Evolutionary conservation across 331 rosid species (phyloP).

Genomic region (Erythrophleum ivorense): DNA sequence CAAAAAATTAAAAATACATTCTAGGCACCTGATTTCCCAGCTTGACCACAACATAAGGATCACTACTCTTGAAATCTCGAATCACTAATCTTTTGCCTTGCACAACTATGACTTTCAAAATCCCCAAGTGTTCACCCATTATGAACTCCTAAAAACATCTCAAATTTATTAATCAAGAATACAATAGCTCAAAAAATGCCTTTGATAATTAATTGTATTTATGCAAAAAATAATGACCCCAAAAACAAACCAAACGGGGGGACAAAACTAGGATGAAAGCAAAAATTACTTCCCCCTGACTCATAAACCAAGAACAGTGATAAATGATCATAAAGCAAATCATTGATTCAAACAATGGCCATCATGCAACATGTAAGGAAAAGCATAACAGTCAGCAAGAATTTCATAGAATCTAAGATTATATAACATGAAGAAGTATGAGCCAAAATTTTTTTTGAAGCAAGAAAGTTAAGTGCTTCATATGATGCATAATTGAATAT

Average conservation of each 20-base stretch:
- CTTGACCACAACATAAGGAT: constrained; percentile 96
- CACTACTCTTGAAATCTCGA: constrained; percentile 95
- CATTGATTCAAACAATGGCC: background rate
- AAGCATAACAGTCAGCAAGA: background rate
- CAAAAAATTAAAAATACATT: constrained; percentile 5
- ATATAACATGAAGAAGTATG: background rate
- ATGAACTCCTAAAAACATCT: constrained; percentile 23
- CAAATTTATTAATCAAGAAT: constrained; percentile 15
- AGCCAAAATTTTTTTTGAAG: background rate
- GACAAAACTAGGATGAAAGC: too few species aligned
- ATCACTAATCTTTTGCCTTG: constrained; percentile 85
- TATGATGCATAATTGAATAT: background rate
- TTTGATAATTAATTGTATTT: background rate
- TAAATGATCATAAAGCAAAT: background rate
- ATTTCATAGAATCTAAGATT: background rate
- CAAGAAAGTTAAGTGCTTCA: background rate
- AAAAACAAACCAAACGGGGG: background rate
- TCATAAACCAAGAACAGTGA: background rate
- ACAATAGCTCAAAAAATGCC: constrained; percentile 27
- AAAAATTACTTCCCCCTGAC: background rate
- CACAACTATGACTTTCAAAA: constrained; percentile 73
- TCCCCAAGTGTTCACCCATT: constrained; percentile 72
- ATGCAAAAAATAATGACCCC: background rate
- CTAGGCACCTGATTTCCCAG: constrained; percentile 75
- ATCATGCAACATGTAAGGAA: background rate